Evolutionary conservation across 108 stramenopile genomes (phyloP).

Genomic region (Conticribra weissflogii): DNA sequence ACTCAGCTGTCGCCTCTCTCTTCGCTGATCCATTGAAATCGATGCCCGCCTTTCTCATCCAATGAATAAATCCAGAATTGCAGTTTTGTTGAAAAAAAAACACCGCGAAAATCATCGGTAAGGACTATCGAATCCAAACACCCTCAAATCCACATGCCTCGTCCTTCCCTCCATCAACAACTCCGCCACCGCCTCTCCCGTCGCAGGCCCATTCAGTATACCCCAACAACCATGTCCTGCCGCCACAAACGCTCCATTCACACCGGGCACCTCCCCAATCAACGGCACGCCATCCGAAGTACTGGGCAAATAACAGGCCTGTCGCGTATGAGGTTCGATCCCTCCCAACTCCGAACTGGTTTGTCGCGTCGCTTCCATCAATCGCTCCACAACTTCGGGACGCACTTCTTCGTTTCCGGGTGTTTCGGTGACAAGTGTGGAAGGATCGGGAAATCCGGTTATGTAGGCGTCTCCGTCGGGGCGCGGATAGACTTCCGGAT

Average conservation of each 20-base stretch:
- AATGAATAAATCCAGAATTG: too few species aligned
- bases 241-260: slow-evolving; percentile 65
- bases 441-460: slow-evolving; percentile 57
- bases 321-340: slow-evolving; percentile 43
- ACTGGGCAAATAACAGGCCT: slow-evolving; percentile 63
- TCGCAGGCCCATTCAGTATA: slow-evolving; percentile 87
- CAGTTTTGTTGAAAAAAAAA: too few species aligned
- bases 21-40: slow-evolving; percentile 86
- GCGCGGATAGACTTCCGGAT: slow-evolving; percentile 69
- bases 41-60: too few species aligned
- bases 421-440: slow-evolving; percentile 43
- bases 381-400: slow-evolving; percentile 24
- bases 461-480: slow-evolving; percentile 64
- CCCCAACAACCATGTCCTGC: slow-evolving; percentile 92
- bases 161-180: slow-evolving; percentile 65
- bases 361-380: slow-evolving; percentile 48
- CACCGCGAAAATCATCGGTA: too few species aligned
- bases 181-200: slow-evolving; percentile 78
- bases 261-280: slow-evolving; percentile 71
- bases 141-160: slow-evolving; percentile 34
- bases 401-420: slow-evolving; percentile 58
- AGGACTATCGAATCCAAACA: slow-evolving; percentile 46
- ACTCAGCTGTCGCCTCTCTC: slow-evolving; percentile 74
- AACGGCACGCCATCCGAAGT: slow-evolving; percentile 84
- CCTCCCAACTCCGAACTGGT: slow-evolving; percentile 37